Conservation (phyloP, 2,329 filamentous ascomycete species). For the Malbranchea cinnamomea region DNA sequence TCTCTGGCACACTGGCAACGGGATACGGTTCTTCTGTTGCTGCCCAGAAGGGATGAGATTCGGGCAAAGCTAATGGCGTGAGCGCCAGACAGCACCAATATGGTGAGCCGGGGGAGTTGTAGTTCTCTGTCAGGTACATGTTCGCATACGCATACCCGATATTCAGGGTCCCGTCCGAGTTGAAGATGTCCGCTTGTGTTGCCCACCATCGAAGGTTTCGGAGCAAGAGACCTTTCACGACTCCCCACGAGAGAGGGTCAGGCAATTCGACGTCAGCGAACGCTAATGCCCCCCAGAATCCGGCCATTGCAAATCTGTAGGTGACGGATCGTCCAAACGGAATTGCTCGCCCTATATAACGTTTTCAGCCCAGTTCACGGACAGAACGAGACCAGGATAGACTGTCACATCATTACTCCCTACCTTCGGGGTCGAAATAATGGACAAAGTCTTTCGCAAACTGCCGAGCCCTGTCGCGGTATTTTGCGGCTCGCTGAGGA, state of each 20-base stretch:
- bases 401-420: conserved; percentile 3
- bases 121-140: conserved; percentile 70
- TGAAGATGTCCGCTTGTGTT: conserved; percentile 59
- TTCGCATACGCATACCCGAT: conserved; percentile 68
- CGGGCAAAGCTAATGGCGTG: conserved; percentile 54
- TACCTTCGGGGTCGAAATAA: conserved; percentile 57
- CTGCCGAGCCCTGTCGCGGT: conserved; percentile 50
- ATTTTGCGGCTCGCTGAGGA: conserved; percentile 50
- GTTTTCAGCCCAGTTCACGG: background rate
- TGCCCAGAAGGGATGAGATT: conserved; percentile 60
- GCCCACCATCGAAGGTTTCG: conserved; percentile 70
- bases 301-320: conserved; percentile 76
- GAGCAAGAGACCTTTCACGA: conserved; percentile 61
- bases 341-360: conserved; percentile 41
- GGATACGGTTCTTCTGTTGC: conserved; percentile 49
- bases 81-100: conserved; percentile 74
- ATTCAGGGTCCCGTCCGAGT: conserved; percentile 56
- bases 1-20: conserved; percentile 38
- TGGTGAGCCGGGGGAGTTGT: conserved; percentile 58
- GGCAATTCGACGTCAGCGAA: conserved; percentile 63
- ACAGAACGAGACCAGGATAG: background rate
- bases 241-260: conserved; percentile 58
- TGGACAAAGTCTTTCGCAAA: conserved; percentile 58
- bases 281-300: conserved; percentile 64
- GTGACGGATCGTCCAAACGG: conserved; percentile 66